phyloP scores from a whole-genome alignment of 225 moss, liverwort and hornwort species.

The Pseudisothecium myosuroides region DNA sequence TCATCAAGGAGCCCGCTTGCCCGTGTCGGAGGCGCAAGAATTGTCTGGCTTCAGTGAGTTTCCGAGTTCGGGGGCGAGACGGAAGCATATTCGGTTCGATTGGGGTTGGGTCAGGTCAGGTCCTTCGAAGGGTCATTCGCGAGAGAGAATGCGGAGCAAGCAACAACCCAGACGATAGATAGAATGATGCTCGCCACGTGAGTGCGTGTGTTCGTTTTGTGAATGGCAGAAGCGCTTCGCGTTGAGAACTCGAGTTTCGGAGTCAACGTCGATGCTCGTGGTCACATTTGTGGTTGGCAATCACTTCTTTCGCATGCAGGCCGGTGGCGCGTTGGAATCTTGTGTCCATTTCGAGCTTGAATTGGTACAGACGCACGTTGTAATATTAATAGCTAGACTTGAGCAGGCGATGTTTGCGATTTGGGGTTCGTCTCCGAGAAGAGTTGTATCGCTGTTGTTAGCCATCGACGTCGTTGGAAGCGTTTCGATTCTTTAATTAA shows the following conservation, averaged over 20 bases:
- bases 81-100: not conserved
- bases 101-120: not conserved
- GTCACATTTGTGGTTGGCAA: not conserved
- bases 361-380: not conserved
- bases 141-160: not conserved
- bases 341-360: not conserved
- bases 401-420: slow-evolving; percentile 28
- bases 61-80: not conserved
- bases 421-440: slow-evolving; percentile 2
- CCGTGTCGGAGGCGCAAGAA: not conserved
- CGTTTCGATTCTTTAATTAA: not conserved
- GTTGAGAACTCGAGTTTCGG: not conserved
- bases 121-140: not conserved
- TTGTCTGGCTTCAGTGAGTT: not conserved
- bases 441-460: not conserved
- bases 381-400: not conserved
- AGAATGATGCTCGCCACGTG: not conserved
- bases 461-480: not conserved
- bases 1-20: not conserved
- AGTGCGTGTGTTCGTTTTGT: not conserved
- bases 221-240: not conserved
- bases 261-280: not conserved
- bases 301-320: not conserved
- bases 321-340: not conserved
- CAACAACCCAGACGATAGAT: not conserved